Evolutionary conservation across 768 basidiomycete genomes (phyloP).

Genomic region (Termitomyces sp.): DNA sequence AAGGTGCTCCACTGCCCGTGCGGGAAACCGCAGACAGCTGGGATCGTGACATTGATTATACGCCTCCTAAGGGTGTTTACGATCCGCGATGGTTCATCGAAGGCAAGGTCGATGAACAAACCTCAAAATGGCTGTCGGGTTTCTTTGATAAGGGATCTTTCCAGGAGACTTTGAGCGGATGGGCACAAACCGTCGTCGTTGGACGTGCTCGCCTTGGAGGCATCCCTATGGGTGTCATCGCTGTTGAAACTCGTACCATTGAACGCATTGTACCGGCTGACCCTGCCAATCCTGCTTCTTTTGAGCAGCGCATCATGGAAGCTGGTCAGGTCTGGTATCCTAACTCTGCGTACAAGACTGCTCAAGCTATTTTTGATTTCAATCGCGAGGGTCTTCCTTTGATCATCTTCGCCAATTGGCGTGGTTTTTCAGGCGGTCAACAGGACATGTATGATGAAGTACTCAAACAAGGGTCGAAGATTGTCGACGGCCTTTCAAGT

Average conservation of each 20-base stretch:
- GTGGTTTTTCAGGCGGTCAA: conserved; percentile 99
- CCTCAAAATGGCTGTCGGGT: conserved; percentile 74
- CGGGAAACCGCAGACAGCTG: conserved; percentile 69
- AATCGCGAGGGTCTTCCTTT: conserved; percentile 94
- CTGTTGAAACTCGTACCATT: conserved; percentile 95
- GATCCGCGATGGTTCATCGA: conserved; percentile 98
- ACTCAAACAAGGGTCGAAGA: conserved; percentile 95
- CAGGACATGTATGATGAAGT: conserved; percentile 99
- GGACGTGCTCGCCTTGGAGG: conserved; percentile 95
- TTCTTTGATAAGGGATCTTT: conserved; percentile 98
- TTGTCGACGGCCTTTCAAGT: conserved; percentile 94
- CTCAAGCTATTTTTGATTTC: conserved; percentile 98
- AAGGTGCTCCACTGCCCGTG: conserved; percentile 76
- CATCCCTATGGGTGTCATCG: conserved; percentile 96
- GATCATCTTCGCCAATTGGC: conserved; percentile 99
- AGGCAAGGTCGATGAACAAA: conserved; percentile 84
- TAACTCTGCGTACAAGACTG: conserved; percentile 98
- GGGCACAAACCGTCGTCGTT: conserved; percentile 98
- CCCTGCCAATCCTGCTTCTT: conserved; percentile 93
- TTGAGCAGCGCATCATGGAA: conserved; percentile 98
- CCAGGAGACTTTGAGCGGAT: conserved; percentile 97
- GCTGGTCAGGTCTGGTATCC: conserved; percentile 99
- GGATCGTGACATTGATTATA: conserved; percentile 91
- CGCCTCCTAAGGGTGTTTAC: conserved; percentile 90
- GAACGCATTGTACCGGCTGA: conserved; percentile 97